Base-by-base conservation (phyloP, 768 basidiomycete genomes). In the Coprinopsis marcescibilis region DNA sequence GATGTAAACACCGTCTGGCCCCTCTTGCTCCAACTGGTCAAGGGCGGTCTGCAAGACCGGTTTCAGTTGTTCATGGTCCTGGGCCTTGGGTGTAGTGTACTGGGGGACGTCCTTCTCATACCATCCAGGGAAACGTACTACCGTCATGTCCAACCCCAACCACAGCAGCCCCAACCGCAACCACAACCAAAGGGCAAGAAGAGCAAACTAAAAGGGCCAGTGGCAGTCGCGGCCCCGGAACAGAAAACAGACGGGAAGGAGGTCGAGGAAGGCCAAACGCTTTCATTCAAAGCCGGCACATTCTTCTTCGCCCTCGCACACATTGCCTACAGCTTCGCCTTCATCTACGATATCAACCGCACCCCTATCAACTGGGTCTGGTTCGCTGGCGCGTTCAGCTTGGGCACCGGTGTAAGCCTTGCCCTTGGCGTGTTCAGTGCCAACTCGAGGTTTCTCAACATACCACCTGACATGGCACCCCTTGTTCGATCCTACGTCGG, bases 91-190 rank as follows among this genome's bases (percentile, higher is more conserved):
- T 54, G 58, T 45, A 55, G 58, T 24, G 40, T 57, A 4, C 15
- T 58, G 7, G 58, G 60, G 6, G 59, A 62, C 48, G 44, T 60
- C 3, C 44, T 62, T 40, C 52, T 62, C 33, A 50, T 62, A 13
- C 57, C 55, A 5, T 56, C 59, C 15, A 45, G 47, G 27, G 37
- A 27, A 19, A 45, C 20, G 17, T 57, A 58, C 35, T 49, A 33
- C 37, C 10, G 24, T 3, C 17, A 33, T 36, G 25, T 19, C 12
- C 19, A 25, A 25, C 19, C 34, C 40, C 39, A 23, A 44, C n/a
- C 20, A 30, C 36, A 27, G 40, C 29, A 33, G 15, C 24, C 32
- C n/a, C 7, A 26, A 11, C 5, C 26, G 26, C 7, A 43, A 24
- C 6, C 8, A 10, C 5, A 24, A 24, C 24, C 23, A 23, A 32